Conservation (phyloP, 2,329 filamentous ascomycete species). For the Trichoderma sp. region DNA sequence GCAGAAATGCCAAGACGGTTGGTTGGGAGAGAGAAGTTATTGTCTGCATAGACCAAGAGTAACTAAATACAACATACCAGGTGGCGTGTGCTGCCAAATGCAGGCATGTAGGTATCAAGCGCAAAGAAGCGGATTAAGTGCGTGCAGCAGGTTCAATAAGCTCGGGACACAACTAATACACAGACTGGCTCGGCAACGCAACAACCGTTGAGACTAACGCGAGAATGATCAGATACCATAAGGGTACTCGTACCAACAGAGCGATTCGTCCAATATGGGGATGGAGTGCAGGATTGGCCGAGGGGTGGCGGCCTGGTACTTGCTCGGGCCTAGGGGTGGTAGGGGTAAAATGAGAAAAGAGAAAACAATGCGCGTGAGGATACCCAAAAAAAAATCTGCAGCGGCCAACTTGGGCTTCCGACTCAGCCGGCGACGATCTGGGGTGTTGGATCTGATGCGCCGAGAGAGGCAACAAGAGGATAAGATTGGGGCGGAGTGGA, state of each 20-base stretch:
- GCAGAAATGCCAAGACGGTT: background rate
- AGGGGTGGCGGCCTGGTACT: constrained; percentile 13
- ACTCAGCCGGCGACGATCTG: constrained; percentile 5
- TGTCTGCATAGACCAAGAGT: background rate
- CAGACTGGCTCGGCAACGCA: background rate
- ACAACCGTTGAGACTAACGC: background rate
- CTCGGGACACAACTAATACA: background rate
- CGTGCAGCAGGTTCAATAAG: background rate
- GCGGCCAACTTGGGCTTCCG: background rate
- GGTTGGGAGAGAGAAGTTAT: background rate
- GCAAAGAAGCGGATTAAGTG: background rate
- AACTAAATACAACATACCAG: background rate
- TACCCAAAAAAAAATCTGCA: background rate
- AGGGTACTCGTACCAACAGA: constrained; percentile 27
- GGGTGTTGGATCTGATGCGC: background rate
- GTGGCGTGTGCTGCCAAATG: background rate
- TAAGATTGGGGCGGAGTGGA: background rate
- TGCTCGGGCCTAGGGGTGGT: constrained; percentile 4
- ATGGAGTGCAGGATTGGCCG: constrained; percentile 27
- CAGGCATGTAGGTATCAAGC: background rate
- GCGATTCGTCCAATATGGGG: constrained; percentile 26
- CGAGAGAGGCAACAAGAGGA: background rate
- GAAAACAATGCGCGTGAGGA: constrained; percentile 14
- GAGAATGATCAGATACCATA: constrained; percentile 10
- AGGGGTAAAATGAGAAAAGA: constrained; percentile 18